These are phyloP conservation scores for Mucor indicus DNA, from an alignment of 371 early-diverging fungal genomes.

Conservation along the genomic window DNA sequence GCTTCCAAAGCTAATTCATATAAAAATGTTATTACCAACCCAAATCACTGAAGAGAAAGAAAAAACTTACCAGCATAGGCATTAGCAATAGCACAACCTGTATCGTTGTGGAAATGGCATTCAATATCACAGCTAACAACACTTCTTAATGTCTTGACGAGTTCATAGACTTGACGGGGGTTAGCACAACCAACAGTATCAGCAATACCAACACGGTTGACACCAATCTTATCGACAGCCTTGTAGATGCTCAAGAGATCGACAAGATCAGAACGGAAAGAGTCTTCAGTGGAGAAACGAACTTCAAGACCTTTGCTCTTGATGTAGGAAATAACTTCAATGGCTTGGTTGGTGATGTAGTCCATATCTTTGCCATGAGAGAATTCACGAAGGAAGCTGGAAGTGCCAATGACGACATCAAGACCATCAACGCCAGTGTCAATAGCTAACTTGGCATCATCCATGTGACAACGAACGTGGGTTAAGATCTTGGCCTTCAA, in stretches of 20 bases:
- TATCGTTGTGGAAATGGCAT: slow-evolving; percentile 98
- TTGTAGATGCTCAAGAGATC: slow-evolving; percentile 93
- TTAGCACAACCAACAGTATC: slow-evolving; percentile 98
- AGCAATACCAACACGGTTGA: slow-evolving; percentile 96
- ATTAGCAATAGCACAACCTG: slow-evolving; percentile 97
- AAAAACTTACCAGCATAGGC: slow-evolving; percentile 76
- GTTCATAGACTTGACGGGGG: slow-evolving; percentile 95
- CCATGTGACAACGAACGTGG: slow-evolving; percentile 96
- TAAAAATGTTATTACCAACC: background rate
- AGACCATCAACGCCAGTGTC: slow-evolving; percentile 96
- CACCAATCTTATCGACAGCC: slow-evolving; percentile 92
- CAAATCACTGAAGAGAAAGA: background rate
- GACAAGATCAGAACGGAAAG: slow-evolving; percentile 94
- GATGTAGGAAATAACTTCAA: slow-evolving; percentile 92
- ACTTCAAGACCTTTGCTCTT: slow-evolving; percentile 94
- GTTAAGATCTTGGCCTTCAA: slow-evolving; percentile 96
- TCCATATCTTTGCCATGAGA: slow-evolving; percentile 98
- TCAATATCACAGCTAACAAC: slow-evolving; percentile 97
- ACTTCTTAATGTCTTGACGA: slow-evolving; percentile 89
- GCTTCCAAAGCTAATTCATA: slow-evolving; percentile 79
- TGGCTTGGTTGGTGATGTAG: slow-evolving; percentile 89
- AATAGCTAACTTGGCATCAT: slow-evolving; percentile 92
- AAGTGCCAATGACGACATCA: slow-evolving; percentile 96
- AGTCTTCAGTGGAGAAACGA: slow-evolving; percentile 95
- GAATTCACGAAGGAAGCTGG: slow-evolving; percentile 89